Evolutionary conservation across 1,284 basidiomycete species (phyloP).

Genomic region (Malassezia sympodialis): DNA sequence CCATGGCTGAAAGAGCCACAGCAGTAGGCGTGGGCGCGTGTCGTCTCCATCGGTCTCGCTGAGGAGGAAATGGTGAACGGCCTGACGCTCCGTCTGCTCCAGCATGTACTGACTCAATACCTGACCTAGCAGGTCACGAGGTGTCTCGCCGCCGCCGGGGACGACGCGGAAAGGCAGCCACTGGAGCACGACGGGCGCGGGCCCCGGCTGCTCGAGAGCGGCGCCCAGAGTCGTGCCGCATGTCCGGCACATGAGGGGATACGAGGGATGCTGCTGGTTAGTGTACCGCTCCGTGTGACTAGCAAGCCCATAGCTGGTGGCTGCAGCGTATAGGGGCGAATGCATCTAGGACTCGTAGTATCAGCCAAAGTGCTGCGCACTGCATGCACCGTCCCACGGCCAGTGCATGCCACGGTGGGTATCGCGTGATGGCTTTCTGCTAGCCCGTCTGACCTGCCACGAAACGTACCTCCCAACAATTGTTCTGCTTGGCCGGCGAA

Average conservation of each 20-base stretch:
- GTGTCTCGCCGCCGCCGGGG: neutral
- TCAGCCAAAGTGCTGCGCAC: constrained; percentile 14
- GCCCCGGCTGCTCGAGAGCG: neutral
- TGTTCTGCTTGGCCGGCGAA: neutral
- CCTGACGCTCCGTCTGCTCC: constrained; percentile 16
- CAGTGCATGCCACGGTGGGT: constrained; percentile 6
- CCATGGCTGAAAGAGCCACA: constrained; percentile 16
- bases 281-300: constrained; percentile 8
- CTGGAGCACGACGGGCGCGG: neutral
- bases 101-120: constrained; percentile 9
- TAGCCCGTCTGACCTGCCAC: constrained; percentile 8
- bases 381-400: neutral
- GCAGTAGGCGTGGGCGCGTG: neutral
- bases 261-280: constrained; percentile 4
- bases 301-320: neutral
- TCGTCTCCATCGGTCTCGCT: neutral
- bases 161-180: constrained; percentile 2
- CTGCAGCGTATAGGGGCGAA: constrained; percentile 8
- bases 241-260: neutral
- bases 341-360: constrained; percentile 18
- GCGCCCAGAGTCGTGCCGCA: constrained; percentile 4
- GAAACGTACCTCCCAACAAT: constrained; percentile 15
- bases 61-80: constrained; percentile 15
- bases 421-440: constrained; percentile 16
- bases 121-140: neutral